Base-by-base conservation (phyloP, 768 basidiomycete genomes). In the Fibroporia radiculosa region DNA sequence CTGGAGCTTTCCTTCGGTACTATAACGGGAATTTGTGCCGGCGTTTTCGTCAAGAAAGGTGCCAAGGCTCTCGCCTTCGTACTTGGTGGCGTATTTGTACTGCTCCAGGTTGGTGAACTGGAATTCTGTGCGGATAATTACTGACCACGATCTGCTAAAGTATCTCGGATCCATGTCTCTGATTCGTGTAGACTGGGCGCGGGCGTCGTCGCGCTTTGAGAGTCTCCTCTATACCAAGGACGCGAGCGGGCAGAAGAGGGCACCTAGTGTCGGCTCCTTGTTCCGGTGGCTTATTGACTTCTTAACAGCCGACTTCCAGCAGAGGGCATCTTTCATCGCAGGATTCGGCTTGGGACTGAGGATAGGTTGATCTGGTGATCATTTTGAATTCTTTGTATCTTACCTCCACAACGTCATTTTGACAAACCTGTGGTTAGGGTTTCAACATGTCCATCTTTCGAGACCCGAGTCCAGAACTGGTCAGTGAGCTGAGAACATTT, bases 21-120 rank as follows among this genome's bases (percentile, higher is more conserved):
- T 4, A 81, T 87, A 0, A 77, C 82, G 45, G 95, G 95, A 0
- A 60, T 98, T 32, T 96, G 91, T 56, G 80, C 90, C 0, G 95
- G 95, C 0, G 74, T 98, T 0, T 98, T 98, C 58, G 71, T 95
- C 54, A 97, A 96, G 67, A 97, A 95, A 63, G 93, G 95, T n/a
- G 78, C 83, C 6, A 88, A 83, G 61, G 70, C 77, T 2, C 63
- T 83, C 10, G 95, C 93, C 0, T 93, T 91, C 66, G 59, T 85
- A 33, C 65, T 96, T n/a, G 95, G 95, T 3, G 92, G 91, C 3
- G 68, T 88, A 2, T 98, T 96, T 52, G 84, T 97, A 18, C 64
- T 97, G 35, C 74, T 98, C 7, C 93, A 95, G 77, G 93, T 91
- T 46, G 37, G 77, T 58, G 3, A n/a, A 8, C 29, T 31, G n/a